Evolutionary conservation across 176 grass and related monocot species (phyloP), one percentile per base, ranked within the genome.

Genomic region (Oryza brachyantha): DNA sequence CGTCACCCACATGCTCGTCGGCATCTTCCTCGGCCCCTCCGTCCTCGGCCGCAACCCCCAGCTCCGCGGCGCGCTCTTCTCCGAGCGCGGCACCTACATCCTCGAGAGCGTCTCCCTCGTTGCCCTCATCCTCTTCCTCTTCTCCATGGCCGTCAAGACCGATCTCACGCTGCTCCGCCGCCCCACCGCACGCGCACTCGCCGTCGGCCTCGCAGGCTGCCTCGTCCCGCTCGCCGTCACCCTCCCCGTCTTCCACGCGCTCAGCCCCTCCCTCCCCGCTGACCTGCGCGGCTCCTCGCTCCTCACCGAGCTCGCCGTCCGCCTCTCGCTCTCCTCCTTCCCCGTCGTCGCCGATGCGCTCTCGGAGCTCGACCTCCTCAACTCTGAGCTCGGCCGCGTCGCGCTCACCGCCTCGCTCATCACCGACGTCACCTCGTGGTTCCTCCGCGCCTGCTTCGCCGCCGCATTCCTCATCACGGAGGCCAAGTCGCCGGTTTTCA

Each of bases 371-470:
- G 82, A 78, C 48, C 89, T 97, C 26, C 86, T 97, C 70, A 97
- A 88, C 88, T 89, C 93, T n/a, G 93, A 97, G 72, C 93, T 97
- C 21, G 91, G 93, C 31, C 93, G 86, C 84, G 80, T 93, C 71
- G 93, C 84, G 64, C 79, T 97, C 29, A 86, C 86, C 0, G 90
- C 86, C 12, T 89, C 93, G 1, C 88, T 97, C 31, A 62, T 97
- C 88, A 93, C 84, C 19, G 93, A 97, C 77, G 68, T 91, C 19
- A 35, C 70, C 5, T 88, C 84, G 7, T 93, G 90, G 88, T 64
- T 89, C 84, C 31, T 93, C n/a, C 72, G 66, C 14, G 77, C 70
- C 16, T 40, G 52, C 72, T 72, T 72, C 48, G 64, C 79, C 2
- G 70, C 85, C 1, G 54, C 16, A 2, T 41, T 62, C 61, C 64